These are phyloP conservation scores for Teratosphaeriaceae sp. DNA, from an alignment of 2,329 filamentous ascomycete species.

Conservation along the genomic window DNA sequence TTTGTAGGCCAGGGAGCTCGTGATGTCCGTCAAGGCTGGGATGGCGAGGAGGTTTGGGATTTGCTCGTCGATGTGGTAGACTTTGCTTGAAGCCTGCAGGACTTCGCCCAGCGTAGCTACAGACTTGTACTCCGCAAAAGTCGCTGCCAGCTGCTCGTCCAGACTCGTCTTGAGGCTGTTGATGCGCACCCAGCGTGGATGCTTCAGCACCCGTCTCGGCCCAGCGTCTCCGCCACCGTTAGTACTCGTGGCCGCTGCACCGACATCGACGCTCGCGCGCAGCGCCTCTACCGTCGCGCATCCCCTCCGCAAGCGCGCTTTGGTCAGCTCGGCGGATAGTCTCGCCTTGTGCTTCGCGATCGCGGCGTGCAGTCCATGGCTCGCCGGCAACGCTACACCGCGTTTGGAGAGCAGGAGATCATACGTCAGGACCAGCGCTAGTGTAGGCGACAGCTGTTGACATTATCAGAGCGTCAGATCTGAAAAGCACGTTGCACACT, in stretches of 20 bases:
- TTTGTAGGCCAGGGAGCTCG: conserved; percentile 65
- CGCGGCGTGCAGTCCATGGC: conserved; percentile 68
- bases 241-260: conserved; percentile 19
- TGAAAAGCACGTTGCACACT: background rate
- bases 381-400: conserved; percentile 73
- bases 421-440: conserved; percentile 77
- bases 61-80: conserved; percentile 68
- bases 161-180: conserved; percentile 71
- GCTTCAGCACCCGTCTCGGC: conserved; percentile 38
- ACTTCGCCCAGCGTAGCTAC: conserved; percentile 50
- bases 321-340: conserved; percentile 74
- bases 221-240: conserved; percentile 17
- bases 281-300: conserved; percentile 63
- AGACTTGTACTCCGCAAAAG: conserved; percentile 63
- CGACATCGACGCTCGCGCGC: conserved; percentile 49
- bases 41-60: conserved; percentile 80
- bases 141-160: conserved; percentile 58
- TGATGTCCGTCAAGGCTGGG: conserved; percentile 64
- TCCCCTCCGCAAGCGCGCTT: conserved; percentile 65
- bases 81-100: conserved; percentile 34
- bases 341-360: conserved; percentile 77
- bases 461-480: conserved; percentile 2
- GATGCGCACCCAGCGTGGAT: conserved; percentile 88
- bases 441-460: conserved; percentile 64
- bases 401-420: conserved; percentile 76